phyloP scores from a whole-genome alignment of 805 yeast species.

The Metschnikowia sp. region DNA sequence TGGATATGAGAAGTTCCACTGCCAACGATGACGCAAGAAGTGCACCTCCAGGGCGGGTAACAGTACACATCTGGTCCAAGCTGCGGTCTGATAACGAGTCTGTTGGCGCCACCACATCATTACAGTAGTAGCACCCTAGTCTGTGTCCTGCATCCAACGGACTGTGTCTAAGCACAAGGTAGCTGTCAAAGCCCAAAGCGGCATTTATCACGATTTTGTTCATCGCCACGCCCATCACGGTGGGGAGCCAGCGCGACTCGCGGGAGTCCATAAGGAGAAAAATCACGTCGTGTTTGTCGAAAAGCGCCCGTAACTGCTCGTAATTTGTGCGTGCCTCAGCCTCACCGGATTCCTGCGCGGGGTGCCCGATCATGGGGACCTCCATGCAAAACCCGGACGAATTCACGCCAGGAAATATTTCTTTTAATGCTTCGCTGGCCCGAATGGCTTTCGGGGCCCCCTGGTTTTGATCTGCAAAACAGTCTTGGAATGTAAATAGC shows the following conservation, averaged over 20 bases:
- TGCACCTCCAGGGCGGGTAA: conserved; percentile 95
- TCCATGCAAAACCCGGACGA: conserved; percentile 62
- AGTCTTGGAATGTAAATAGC: conserved; percentile 75
- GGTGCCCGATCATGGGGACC: conserved; percentile 97
- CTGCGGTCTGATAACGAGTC: conserved; percentile 87
- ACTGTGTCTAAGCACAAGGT: conserved; percentile 85
- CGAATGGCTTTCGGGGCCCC: conserved; percentile 73
- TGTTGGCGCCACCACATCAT: conserved; percentile 91
- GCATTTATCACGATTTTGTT: conserved; percentile 81
- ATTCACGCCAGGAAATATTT: conserved; percentile 75
- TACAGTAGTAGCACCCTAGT: conserved; percentile 93
- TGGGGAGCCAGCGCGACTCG: conserved; percentile 97
- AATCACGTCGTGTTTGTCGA: conserved; percentile 68
- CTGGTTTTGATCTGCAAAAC: conserved; percentile 54
- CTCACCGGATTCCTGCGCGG: conserved; percentile 51
- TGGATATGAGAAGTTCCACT: conserved; percentile 74
- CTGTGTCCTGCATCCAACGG: conserved; percentile 27
- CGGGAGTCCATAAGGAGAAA: conserved; percentile 90
- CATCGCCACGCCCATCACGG: conserved; percentile 67
- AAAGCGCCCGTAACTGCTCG: conserved; percentile 48
- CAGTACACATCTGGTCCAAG: conserved; percentile 97
- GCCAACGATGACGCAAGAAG: conserved; percentile 81
- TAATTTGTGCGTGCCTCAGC: conserved; percentile 47
- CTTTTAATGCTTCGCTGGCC: conserved; percentile 71
- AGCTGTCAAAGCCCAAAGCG: conserved; percentile 93